Evolutionary conservation across 2,329 filamentous ascomycete species (phyloP).

Genomic region (Aspergillus fischeri): DNA sequence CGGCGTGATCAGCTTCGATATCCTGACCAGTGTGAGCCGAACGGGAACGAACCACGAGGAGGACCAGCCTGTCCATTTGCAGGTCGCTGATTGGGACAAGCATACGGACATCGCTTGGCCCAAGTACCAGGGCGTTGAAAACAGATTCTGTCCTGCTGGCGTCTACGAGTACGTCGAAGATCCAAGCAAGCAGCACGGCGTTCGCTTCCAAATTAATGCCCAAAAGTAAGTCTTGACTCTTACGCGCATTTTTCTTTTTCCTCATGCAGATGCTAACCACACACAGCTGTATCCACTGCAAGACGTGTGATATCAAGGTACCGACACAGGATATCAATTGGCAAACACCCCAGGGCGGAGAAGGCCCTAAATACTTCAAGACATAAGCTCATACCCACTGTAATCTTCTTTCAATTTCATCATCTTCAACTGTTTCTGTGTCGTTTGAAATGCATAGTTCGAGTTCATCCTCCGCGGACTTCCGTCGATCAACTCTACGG

Average conservation of each 20-base stretch:
- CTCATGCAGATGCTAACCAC: constrained; percentile 12
- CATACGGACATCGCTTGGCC: constrained; percentile 82
- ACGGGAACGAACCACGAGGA: constrained; percentile 99
- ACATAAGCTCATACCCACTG: constrained; percentile 36
- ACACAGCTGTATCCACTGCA: constrained; percentile 92
- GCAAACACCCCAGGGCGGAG: constrained; percentile 90
- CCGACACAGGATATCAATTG: constrained; percentile 97
- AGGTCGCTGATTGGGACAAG: constrained; percentile 91
- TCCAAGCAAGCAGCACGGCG: constrained; percentile 75
- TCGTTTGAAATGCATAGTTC: background rate
- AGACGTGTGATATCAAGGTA: constrained; percentile 99
- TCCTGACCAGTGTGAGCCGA: constrained; percentile 88
- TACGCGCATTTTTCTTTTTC: background rate
- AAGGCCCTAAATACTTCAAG: constrained; percentile 63
- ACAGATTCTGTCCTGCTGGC: constrained; percentile 92
- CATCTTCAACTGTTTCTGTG: background rate
- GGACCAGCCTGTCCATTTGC: constrained; percentile 93
- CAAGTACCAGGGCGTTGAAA: constrained; percentile 86
- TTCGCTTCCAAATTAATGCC: constrained; percentile 94
- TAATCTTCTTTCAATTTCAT: background rate
- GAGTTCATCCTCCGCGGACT: background rate
- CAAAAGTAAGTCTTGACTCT: constrained; percentile 71
- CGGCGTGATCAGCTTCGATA: constrained; percentile 91
- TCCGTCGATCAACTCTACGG: background rate
- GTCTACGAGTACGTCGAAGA: constrained; percentile 99